Evolutionary conservation across 306 rosid species (phyloP), one percentile per base, ranked within the genome.

Genomic region (Lathyrus oleraceus): DNA sequence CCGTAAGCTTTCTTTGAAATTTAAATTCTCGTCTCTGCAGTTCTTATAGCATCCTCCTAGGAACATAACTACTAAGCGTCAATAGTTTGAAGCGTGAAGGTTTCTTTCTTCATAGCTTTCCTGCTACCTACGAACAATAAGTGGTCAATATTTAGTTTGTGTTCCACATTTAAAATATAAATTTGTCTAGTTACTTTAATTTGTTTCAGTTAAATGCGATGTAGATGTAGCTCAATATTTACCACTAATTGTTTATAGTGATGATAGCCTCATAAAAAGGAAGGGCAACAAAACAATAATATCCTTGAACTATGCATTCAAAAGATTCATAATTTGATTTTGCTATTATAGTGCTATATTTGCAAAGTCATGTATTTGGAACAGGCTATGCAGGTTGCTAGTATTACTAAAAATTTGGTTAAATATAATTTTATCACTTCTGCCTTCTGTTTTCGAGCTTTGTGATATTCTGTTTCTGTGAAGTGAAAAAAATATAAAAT

Each of bases 1-100:
- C 98, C 72, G 98, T 94, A 85, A 85, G 94, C 72, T 77, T 76
- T 76, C 79, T 76, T 68, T 62, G 60, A 72, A 78, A 51, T 52
- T 51, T 65, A 59, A 69, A 59, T 67, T 23, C 23, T 66, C 38
- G 70, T 43, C 75, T 59, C 56, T 76, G 28, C 25, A 11, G 32
- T 67, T 76, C 49, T 72, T 17, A 20, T 13, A 59, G 52, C 40
- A 69, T 73, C 28, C 12, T 69, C 61, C 16, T 8, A 25, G 75
- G 49, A 65, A 51, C 77, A 35, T 27, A 39, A 19, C 78, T 62
- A 58, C 51, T 49, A 67, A 47, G 69, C 13, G 5, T 7, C 65
- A 19, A 4, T 67, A 48, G 44, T 58, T 59, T 67, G 67, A 67
- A 67, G 11, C 30, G 12, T 23, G 67, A 40, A 20, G 43, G 28